Percentiles rank a stretch among this genome's conserved stretches.
Conservation (phyloP, 768 basidiomycete species). For the Glaciozyma antarctica region DNA sequence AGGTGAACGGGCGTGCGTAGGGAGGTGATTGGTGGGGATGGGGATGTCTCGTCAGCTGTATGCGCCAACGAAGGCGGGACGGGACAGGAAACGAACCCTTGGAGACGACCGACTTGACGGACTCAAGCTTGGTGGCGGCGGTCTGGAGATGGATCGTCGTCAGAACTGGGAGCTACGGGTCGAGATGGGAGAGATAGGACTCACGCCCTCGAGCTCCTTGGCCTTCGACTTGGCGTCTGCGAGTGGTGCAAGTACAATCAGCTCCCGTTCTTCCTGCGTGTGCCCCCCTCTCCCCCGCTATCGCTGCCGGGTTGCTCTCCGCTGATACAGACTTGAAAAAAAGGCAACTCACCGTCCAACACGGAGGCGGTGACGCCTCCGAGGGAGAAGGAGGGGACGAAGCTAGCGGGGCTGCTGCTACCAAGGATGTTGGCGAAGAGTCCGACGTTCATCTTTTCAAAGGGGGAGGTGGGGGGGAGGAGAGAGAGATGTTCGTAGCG, state of each 20-base stretch:
- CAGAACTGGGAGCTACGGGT: background rate
- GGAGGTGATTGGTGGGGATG: background rate
- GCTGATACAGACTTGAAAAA: background rate
- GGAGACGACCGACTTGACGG: slow-evolving; percentile 15
- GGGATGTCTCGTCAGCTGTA: background rate
- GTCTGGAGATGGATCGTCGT: background rate
- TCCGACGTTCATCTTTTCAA: slow-evolving; percentile 36
- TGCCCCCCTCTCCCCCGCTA: background rate
- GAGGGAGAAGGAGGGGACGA: slow-evolving; percentile 46
- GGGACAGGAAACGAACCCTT: slow-evolving; percentile 4
- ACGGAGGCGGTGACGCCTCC: slow-evolving; percentile 53
- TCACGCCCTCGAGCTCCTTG: slow-evolving; percentile 18
- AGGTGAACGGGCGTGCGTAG: background rate
- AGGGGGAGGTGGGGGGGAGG: background rate
- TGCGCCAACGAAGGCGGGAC: background rate
- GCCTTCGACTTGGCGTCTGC: slow-evolving; percentile 32
- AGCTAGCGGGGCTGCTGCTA: slow-evolving; percentile 45
- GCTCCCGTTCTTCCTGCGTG: background rate
- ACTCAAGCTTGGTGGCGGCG: slow-evolving; percentile 24
- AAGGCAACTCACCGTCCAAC: slow-evolving; percentile 46
- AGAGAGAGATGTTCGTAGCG: background rate
- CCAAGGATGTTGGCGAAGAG: background rate
- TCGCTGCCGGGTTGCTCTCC: background rate
- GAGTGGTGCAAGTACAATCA: background rate
- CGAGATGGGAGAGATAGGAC: background rate